Evolutionary conservation across 176 grass and related monocot genomes (phyloP), one percentile per base, ranked within the genome.

Genomic region (Melocanna baccifera): DNA sequence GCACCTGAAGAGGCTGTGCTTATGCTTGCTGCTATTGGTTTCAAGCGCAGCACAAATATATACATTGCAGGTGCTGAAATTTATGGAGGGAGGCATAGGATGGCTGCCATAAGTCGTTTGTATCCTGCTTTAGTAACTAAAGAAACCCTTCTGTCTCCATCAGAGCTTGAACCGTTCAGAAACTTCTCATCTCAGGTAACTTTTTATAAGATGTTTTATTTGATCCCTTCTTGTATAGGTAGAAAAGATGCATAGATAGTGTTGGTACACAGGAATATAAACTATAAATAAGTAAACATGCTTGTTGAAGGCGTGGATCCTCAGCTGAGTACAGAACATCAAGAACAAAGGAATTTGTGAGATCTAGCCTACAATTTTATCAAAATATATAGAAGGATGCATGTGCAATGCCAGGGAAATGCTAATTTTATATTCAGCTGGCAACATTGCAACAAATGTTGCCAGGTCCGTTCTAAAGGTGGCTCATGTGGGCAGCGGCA

Each of bases 1-100:
- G 92, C 96, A 37, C 96, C 96, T 81, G 96, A 98, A 87, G 96
- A 95, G 81, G 89, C 93, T 47, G 96, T 96, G 42, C 93, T 98
- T 88, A 98, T 98, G 96, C 93, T 99, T 46, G 89, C 93, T 64
- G 93, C 93, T 85, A 80, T 96, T 78, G 96, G 96, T 81, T 99
- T 99, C 86, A 99, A 99, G 45, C 89, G 81, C 55, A 84, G 86
- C 61, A 99, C 96, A 81, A 90, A 69, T 53, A 84, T 99, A 73
- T 99, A 99, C 77, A 48, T 96, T 84, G 96, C 93, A 70, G 96
- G 96, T 76, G 91, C 96, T 77, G 91, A 99, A 90, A 96, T 96
- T 78, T 99, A 94, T 79, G 96, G 96, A 62, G 96, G 93, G 55
- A 92, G 80, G 45, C 86, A 85, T 79, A 92, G 93, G 91, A 92